Percentiles rank a stretch among this genome's conserved stretches.
phyloP scores from a whole-genome alignment of 768 basidiomycete species.

The Amanita pallidorosea region DNA sequence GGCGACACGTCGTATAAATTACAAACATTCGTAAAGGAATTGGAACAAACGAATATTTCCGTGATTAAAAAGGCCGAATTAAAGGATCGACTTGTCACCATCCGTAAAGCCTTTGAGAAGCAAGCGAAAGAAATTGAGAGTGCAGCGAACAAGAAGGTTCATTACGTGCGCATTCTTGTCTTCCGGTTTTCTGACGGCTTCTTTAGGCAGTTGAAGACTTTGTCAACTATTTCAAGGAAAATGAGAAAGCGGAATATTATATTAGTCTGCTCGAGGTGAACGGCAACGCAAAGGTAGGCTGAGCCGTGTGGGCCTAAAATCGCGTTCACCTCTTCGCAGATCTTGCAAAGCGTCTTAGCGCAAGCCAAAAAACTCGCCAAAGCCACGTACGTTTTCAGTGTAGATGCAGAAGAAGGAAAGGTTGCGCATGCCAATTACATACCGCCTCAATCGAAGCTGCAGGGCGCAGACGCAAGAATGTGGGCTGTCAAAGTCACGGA shows the following conservation, averaged over 20 bases:
- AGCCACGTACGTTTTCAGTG: conserved; percentile 81
- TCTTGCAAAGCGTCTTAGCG: conserved; percentile 61
- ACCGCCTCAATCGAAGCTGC: conserved; percentile 41
- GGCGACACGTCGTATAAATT: conserved; percentile 2
- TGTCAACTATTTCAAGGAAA: conserved; percentile 64
- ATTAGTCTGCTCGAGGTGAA: conserved; percentile 64
- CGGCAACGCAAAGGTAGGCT: conserved; percentile 72
- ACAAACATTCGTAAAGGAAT: conserved; percentile 47
- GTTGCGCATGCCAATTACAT: conserved; percentile 86
- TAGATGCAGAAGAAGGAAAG: conserved; percentile 57
- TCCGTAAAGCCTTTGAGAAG: conserved; percentile 81
- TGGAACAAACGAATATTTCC: conserved; percentile 84
- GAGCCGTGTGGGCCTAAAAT: background rate
- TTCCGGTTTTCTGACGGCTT: background rate
- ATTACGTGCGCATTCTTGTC: conserved; percentile 7
- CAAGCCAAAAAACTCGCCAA: conserved; percentile 78
- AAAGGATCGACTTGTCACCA: conserved; percentile 55
- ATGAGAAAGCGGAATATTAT: conserved; percentile 60
- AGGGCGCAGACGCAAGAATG: conserved; percentile 71
- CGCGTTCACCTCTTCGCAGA: conserved; percentile 25
- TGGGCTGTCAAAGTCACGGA: conserved; percentile 79
- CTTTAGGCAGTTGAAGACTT: conserved; percentile 61
- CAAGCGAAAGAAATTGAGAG: conserved; percentile 75
- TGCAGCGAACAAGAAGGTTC: conserved; percentile 66
- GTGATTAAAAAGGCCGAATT: conserved; percentile 72